Base-by-base conservation (phyloP, 2,329 filamentous ascomycete genomes). In the Colletotrichum truncatum region DNA sequence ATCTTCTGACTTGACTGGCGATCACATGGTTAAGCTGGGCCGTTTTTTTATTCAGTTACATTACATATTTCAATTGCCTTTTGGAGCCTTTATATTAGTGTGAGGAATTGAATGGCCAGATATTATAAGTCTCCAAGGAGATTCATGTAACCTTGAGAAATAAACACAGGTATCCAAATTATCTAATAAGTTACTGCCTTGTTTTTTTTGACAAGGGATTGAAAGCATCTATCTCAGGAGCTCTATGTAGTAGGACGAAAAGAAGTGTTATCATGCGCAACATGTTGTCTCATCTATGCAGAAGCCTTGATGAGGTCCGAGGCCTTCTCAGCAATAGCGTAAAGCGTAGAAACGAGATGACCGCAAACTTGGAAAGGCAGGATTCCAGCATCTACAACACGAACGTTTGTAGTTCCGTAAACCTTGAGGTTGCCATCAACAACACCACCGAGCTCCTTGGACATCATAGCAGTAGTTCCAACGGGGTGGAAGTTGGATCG, bases 381-480 rank as follows among this genome's bases (percentile, higher is more conserved):
- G 12, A 85, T 71, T 2, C 80, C 82, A 1, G 81, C 83, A 70
- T 87, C 84, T 3, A 82, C 79, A 1, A 86, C 79, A 10, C 84
- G 77, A 4, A 86, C 77, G 34, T 82, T 82, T 51, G 78, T 77
- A 32, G 85, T 77, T 2, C 83, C 84, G 64, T 86, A 82, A 2
- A 87, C 84, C 62, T 78, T 81, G 3, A 87, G 75, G 34, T 68
- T 34, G 1, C 79, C 68, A 59, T 83, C 79, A 0, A 86, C 84
- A 11, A 86, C 84, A 3, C 84, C 84, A 1, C 83, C 84, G 3
- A 82, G 74, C 26, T 81, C 78, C 11, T 77, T 74, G 2, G 82
- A 77, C 76, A 85, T 80, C 84, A 87, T 87, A 4, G 84, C 77
- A 3, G 81, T 77, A 0, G 83, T 85, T 2, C 82, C 82, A 23